These are phyloP conservation scores for Luvunga scandens DNA, from an alignment of 345 rosid genomes.

Conservation along the genomic window DNA sequence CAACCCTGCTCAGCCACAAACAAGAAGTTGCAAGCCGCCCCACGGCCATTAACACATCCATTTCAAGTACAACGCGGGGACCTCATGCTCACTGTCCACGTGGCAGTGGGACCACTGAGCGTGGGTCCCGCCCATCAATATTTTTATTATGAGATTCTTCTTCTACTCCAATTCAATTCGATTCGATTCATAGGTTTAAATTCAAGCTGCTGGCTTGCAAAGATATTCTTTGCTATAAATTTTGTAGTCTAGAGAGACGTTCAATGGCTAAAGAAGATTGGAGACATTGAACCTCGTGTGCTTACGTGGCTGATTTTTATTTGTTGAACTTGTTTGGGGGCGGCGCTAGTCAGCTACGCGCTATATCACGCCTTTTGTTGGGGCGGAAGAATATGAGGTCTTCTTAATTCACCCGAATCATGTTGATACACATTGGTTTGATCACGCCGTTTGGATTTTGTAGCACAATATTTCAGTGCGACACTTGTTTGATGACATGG, in stretches of 20 bases:
- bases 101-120: too few species aligned
- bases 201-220: too few species aligned
- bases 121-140: too few species aligned
- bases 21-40: slow-evolving; percentile 36
- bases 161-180: too few species aligned
- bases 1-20: slow-evolving; percentile 16
- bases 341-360: background rate
- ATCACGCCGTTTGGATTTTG: slow-evolving; percentile 26
- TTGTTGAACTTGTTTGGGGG: background rate
- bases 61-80: background rate
- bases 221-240: background rate
- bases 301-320: background rate
- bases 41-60: background rate
- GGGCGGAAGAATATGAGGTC: background rate
- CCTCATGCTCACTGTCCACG: background rate
- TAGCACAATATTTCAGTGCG: background rate
- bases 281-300: background rate
- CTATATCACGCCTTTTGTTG: background rate
- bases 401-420: background rate
- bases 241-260: background rate
- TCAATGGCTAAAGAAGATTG: background rate
- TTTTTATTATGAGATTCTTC: too few species aligned
- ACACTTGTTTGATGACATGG: background rate
- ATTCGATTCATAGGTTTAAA: too few species aligned
- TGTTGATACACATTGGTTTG: slow-evolving; percentile 18